phyloP scores from a whole-genome alignment of 176 grass and related monocot species.

The Triticum monococcum region DNA sequence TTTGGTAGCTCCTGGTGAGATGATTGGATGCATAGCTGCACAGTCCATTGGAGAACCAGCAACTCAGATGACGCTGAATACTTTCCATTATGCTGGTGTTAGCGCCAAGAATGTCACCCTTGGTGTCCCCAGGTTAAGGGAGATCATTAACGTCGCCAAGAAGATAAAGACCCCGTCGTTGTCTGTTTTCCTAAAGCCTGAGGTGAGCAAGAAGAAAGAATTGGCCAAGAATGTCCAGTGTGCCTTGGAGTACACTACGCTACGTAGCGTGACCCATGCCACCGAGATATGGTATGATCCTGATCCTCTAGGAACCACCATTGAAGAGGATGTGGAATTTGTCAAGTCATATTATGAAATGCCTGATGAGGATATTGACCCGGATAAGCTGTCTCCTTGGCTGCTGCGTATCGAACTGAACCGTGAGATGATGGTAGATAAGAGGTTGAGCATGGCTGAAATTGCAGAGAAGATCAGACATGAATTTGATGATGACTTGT shows the following conservation, averaged over 20 bases:
- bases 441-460: conserved; percentile 97
- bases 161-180: conserved; percentile 95
- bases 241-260: conserved; percentile 92
- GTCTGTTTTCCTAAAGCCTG: conserved; percentile 84
- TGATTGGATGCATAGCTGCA: conserved; percentile 98
- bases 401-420: conserved; percentile 93
- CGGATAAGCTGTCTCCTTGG: conserved; percentile 94
- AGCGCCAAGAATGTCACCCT: conserved; percentile 99
- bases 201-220: conserved; percentile 85
- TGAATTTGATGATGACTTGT: conserved; percentile 91
- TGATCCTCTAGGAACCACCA: conserved; percentile 81
- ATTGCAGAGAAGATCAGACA: conserved; percentile 96
- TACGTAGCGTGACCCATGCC: conserved; percentile 94
- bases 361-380: conserved; percentile 93
- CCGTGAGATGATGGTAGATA: conserved; percentile 99
- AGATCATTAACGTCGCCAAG: conserved; percentile 99
- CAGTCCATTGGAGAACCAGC: conserved; percentile 98
- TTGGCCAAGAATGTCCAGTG: conserved; percentile 96
- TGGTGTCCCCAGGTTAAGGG: conserved; percentile 92
- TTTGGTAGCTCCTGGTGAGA: conserved; percentile 91
- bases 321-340: conserved; percentile 97
- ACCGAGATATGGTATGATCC: conserved; percentile 97
- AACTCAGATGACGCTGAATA: conserved; percentile 96
- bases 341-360: conserved; percentile 95
- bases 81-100: conserved; percentile 99